Evolutionary conservation across 2,329 filamentous ascomycete genomes (phyloP).

Genomic region (Cladosporium sp.): DNA sequence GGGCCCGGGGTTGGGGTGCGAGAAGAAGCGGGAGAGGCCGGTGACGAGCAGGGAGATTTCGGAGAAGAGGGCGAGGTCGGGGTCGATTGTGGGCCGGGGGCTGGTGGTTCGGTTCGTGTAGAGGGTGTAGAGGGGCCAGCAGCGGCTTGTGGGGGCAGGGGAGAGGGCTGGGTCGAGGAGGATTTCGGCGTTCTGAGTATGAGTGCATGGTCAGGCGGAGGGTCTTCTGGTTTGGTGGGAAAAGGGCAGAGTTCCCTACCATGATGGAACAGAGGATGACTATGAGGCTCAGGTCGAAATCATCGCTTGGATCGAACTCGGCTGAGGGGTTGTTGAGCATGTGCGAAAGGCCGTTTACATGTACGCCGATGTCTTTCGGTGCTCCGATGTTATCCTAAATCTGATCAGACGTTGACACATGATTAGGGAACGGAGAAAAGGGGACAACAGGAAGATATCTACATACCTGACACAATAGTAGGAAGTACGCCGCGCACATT

Average conservation of each 20-base stretch:
- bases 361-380: not conserved
- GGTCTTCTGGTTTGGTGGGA: not conserved
- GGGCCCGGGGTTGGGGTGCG: not conserved
- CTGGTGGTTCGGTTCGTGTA: not conserved
- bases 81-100: not conserved
- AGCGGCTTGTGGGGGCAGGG: not conserved
- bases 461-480: not conserved
- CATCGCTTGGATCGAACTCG: not conserved
- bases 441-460: no score
- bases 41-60: not conserved
- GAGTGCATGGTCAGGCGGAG: not conserved
- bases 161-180: not conserved
- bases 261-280: slow-evolving; percentile 1
- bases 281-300: not conserved
- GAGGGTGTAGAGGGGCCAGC: not conserved
- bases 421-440: no score
- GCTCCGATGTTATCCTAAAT: not conserved
- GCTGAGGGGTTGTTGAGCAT: not conserved
- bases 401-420: not conserved
- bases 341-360: not conserved
- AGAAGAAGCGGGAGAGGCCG: not conserved
- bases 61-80: not conserved
- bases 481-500: slow-evolving; percentile 1
- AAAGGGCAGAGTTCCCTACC: not conserved
- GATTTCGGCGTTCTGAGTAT: not conserved